Evolutionary conservation across 805 yeast genomes (phyloP), one percentile per base, ranked within the genome.

Genomic region (Saturnispora hagleri): DNA sequence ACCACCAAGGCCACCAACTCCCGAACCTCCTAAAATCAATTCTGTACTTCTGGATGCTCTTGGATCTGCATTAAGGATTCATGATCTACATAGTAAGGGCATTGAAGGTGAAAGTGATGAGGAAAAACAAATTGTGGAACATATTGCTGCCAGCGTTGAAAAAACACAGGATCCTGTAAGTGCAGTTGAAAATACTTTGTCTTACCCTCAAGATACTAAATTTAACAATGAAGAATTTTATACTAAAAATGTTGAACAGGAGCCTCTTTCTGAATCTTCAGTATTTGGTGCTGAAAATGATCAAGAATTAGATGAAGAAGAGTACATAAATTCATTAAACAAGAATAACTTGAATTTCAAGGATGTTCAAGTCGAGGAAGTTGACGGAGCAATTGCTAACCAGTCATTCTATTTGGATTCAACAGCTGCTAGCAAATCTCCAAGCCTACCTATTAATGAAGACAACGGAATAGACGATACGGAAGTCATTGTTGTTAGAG

Each of bases 11-110:
- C 57, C 53, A 6, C 55, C 58, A 4, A 57, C 62, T 3, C 63
- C 67, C 2, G 63, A 63, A 44, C 64, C 68, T 9, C 61, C 69
- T 2, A 56, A 54, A 31, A 53, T 63, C 13, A 54, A 56, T 36
- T 59, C 63, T 4, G 43, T 27, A 17, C 13, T 46, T 31, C 38
- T 38, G 6, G 38, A 41, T 12, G 53, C 46, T 3, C 35, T 46
- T 13, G 48, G 53, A 24, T 43, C 46, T 28, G 50, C 50, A 18
- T 20, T 45, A 33, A 50, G 41, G 18, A 50, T 50, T n/a, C 53
- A 50, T 27, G 46, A 50, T 41, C 24, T 50, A 13, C 50, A 46
- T 47, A 46, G 58, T 17, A 48, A 56, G 22, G 36, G 40, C 2
- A 43, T 52, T 2, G 54, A 50, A 5, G 43, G 47, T n/a, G 56